These are phyloP conservation scores for Tricholoma sp. DNA, from an alignment of 768 basidiomycete genomes.

Conservation along the genomic window DNA sequence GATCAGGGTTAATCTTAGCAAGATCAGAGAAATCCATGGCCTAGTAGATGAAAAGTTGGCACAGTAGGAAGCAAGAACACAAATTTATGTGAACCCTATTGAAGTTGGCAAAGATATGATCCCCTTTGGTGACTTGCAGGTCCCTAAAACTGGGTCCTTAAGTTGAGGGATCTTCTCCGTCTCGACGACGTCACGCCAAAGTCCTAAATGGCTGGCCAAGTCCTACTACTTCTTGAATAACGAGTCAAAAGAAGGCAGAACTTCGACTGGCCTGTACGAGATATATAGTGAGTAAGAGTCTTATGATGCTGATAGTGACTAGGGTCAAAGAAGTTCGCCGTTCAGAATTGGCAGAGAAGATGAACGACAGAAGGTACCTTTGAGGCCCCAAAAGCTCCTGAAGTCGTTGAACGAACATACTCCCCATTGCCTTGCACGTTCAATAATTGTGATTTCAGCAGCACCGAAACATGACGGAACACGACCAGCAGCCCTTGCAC, in stretches of 20 bases:
- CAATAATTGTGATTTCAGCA: conserved; percentile 5
- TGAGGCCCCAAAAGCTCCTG: conserved; percentile 15
- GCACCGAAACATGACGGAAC: conserved; percentile 2
- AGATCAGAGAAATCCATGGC: conserved; percentile 10
- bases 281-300: no score
- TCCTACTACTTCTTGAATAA: conserved; percentile 5
- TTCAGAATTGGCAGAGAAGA: not conserved
- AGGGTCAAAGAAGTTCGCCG: not conserved
- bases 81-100: conserved; percentile 13
- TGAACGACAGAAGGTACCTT: conserved; percentile 7
- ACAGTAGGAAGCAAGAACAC: not conserved
- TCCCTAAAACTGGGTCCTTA: conserved; percentile 5
- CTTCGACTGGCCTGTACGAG: conserved; percentile 13
- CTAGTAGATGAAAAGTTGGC: conserved; percentile 2
- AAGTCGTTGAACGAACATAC: conserved; percentile 18
- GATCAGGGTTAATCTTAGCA: conserved; percentile 6
- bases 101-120: conserved; percentile 14
- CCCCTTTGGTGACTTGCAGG: conserved; percentile 11
- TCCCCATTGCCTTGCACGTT: conserved; percentile 12
- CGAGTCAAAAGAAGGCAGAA: not conserved
- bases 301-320: no score
- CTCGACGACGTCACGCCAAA: conserved; percentile 13
- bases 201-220: conserved; percentile 10
- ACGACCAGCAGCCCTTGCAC: conserved; percentile 5
- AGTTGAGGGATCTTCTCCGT: conserved; percentile 9